Evolutionary conservation across 2,329 filamentous ascomycete species (phyloP).

Genomic region (Escovopsis sp.): DNA sequence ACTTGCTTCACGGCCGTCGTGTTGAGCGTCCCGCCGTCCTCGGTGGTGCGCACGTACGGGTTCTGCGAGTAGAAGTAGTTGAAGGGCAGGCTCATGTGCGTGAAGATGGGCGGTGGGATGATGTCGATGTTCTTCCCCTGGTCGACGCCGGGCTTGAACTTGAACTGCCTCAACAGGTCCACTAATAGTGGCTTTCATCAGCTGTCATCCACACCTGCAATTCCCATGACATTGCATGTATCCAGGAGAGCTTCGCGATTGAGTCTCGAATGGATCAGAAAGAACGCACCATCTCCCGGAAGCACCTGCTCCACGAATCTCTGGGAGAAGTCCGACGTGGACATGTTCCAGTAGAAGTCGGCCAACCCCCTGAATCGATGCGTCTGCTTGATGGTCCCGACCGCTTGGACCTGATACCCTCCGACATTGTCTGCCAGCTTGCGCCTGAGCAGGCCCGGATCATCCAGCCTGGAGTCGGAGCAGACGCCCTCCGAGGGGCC

Average conservation of each 20-base stretch:
- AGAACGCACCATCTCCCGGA: slow-evolving; percentile 58
- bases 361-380: slow-evolving; percentile 80
- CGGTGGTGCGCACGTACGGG: slow-evolving; percentile 51
- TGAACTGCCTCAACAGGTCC: slow-evolving; percentile 43
- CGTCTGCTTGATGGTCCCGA: slow-evolving; percentile 61
- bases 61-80: slow-evolving; percentile 78
- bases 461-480: slow-evolving; percentile 34
- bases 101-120: slow-evolving; percentile 66
- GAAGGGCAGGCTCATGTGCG: slow-evolving; percentile 59
- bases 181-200: too few species aligned
- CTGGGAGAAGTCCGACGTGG: slow-evolving; percentile 51
- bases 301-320: slow-evolving; percentile 58
- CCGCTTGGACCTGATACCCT: slow-evolving; percentile 50
- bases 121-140: slow-evolving; percentile 48
- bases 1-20: slow-evolving; percentile 43
- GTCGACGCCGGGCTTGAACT: slow-evolving; percentile 47
- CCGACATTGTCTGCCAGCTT: slow-evolving; percentile 56
- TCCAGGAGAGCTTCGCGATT: too few species aligned
- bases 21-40: slow-evolving; percentile 40
- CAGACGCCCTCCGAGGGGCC: slow-evolving; percentile 13
- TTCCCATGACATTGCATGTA: too few species aligned
- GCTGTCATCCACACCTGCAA: too few species aligned
- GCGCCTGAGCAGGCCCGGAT: slow-evolving; percentile 39
- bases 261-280: too few species aligned
- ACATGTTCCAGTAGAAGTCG: slow-evolving; percentile 72